Evolutionary conservation across 2,329 filamentous ascomycete species (phyloP), one percentile per base, ranked within the genome.

Genomic region (Xylaria sp.): DNA sequence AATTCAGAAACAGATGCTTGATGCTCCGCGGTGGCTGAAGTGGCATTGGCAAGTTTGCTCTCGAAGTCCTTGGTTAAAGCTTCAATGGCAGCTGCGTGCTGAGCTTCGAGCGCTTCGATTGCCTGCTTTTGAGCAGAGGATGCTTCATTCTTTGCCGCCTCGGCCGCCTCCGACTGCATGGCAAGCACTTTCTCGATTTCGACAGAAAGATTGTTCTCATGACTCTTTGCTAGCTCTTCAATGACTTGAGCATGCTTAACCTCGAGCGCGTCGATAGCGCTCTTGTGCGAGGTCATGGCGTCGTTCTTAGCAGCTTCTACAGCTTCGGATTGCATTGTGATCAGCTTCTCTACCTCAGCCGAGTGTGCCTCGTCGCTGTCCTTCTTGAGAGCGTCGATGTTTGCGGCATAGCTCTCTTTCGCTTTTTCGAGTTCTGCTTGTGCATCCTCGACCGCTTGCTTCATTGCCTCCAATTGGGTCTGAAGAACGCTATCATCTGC

Each of bases 11-110:
- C 75, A 41, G 78, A 68, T 51, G 73, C 71, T 72, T 80, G 75
- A 56, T 80, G 76, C 70, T 80, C 75, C 51, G 75, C 72, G 49
- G 76, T 73, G 51, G 80, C 76, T 7, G 75, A 74, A 57, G 71
- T 71, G 23, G 76, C 73, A 2, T 70, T 54, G 20, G 72, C 66
- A 18, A 77, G 71, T 66, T 78, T 78, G 51, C 57, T 62, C 68
- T 80, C 78, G 66, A 75, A 71, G 6, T 73, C 76, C 13, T 78
- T 76, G 51, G 84, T 76, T 31, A 86, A 76, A 71, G 83, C 82
- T 72, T 85, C 82, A n/a, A 88, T 77, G 68, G 87, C 84, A 31
- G 77, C 78, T 43, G 82, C 79, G 74, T 85, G 80, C 72, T 79
- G 80, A 49, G 81, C 77, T 66, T 85, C 79, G 33, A 85, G 80